These are phyloP conservation scores for Fusarium goolgardi DNA, from an alignment of 2,329 filamentous ascomycete species.

Conservation along the genomic window DNA sequence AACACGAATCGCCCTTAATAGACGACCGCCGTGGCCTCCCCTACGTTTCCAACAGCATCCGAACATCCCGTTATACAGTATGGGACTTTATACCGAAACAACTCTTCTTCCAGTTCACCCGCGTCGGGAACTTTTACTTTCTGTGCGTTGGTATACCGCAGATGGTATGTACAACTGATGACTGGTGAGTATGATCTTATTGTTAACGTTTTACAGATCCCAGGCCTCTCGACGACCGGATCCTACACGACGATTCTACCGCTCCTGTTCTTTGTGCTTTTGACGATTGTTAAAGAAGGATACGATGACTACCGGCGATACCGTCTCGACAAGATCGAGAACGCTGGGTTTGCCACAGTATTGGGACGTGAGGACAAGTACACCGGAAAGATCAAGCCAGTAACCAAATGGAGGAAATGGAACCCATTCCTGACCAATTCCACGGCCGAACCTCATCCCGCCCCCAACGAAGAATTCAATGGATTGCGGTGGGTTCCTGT, in stretches of 20 bases:
- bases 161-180: slow-evolving; percentile 58
- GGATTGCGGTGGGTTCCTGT: slow-evolving; percentile 63
- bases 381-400: slow-evolving; percentile 44
- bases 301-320: slow-evolving; percentile 87
- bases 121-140: slow-evolving; percentile 89
- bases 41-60: slow-evolving; percentile 73
- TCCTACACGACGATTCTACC: slow-evolving; percentile 80
- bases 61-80: slow-evolving; percentile 84
- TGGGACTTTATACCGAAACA: slow-evolving; percentile 90
- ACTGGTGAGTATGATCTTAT: not conserved
- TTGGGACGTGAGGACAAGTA: slow-evolving; percentile 55
- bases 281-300: slow-evolving; percentile 87
- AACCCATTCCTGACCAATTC: slow-evolving; percentile 52
- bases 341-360: slow-evolving; percentile 65
- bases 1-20: slow-evolving; percentile 55
- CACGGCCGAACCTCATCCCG: slow-evolving; percentile 45
- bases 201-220: slow-evolving; percentile 57
- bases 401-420: slow-evolving; percentile 43
- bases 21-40: slow-evolving; percentile 62
- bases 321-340: slow-evolving; percentile 84
- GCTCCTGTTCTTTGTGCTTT: slow-evolving; percentile 78
- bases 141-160: slow-evolving; percentile 85
- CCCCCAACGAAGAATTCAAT: slow-evolving; percentile 70
- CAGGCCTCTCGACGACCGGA: slow-evolving; percentile 80
- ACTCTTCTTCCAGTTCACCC: slow-evolving; percentile 85